Conservation (phyloP, 2,329 filamentous ascomycete genomes). For the Hypoxylon sp. region DNA sequence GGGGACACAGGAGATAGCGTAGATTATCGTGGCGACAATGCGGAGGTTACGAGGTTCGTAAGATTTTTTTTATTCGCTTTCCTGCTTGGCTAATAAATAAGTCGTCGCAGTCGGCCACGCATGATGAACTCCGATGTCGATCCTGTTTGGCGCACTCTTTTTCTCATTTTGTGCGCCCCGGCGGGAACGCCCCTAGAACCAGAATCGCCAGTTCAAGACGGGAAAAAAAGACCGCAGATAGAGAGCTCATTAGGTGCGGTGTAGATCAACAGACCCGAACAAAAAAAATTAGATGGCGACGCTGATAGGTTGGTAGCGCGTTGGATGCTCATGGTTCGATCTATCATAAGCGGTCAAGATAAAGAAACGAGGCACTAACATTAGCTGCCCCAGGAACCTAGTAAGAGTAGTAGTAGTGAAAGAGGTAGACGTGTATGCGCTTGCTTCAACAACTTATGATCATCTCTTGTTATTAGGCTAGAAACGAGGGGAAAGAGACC, state of each 20-base stretch:
- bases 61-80: constrained; percentile 40
- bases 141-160: constrained; percentile 37
- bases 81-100: constrained; percentile 42
- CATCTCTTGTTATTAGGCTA: constrained; percentile 25
- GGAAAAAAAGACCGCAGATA: constrained; percentile 40
- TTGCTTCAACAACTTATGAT: constrained; percentile 31
- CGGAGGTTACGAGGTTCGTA: constrained; percentile 46
- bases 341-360: constrained; percentile 52
- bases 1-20: constrained; percentile 34
- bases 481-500: constrained; percentile 11
- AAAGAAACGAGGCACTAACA: constrained; percentile 29
- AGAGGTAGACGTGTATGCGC: constrained; percentile 21
- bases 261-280: constrained; percentile 49
- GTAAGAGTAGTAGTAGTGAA: constrained; percentile 4
- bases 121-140: constrained; percentile 47
- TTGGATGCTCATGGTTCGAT: constrained; percentile 46
- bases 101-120: constrained; percentile 37
- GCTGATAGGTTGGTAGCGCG: constrained; percentile 42
- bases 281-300: constrained; percentile 40
- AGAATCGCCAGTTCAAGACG: constrained; percentile 35
- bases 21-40: constrained; percentile 50
- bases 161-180: constrained; percentile 29
- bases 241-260: constrained; percentile 48
- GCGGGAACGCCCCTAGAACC: constrained; percentile 33
- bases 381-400: constrained; percentile 11